phyloP scores from a whole-genome alignment of 495 filamentous ascomycete genomes.

The Penicillium taxi region DNA sequence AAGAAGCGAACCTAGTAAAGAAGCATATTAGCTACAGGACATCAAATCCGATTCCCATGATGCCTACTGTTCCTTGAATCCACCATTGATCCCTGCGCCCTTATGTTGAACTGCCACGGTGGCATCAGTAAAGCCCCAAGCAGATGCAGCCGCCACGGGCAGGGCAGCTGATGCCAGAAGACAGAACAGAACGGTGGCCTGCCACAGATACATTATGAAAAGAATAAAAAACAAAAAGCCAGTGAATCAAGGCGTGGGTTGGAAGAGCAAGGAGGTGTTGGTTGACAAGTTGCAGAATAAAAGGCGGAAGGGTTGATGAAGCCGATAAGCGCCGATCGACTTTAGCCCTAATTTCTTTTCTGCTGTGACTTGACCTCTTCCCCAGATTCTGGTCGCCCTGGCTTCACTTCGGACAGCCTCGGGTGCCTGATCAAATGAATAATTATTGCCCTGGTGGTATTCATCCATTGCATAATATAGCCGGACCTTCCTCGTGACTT shows the following conservation, averaged over 20 bases:
- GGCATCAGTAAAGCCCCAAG: conserved; percentile 83
- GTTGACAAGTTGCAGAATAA: conserved; percentile 21
- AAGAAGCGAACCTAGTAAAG: conserved; percentile 51
- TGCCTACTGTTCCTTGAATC: conserved; percentile 64
- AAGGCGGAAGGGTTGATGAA: conserved; percentile 17
- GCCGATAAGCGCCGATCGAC: conserved; percentile 26
- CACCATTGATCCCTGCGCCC: conserved; percentile 53
- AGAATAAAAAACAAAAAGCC: conserved; percentile 6
- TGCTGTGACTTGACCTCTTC: conserved; percentile 15
- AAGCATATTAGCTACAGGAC: conserved; percentile 7
- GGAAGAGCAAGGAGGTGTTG: conserved; percentile 8
- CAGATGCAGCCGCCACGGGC: conserved; percentile 53
- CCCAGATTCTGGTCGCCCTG: conserved; percentile 5
- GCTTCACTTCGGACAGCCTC: conserved; percentile 2
- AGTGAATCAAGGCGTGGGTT: conserved; percentile 3
- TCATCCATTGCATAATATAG: conserved; percentile 1
- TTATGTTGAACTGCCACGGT: conserved; percentile 69
- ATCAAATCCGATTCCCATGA: not conserved
- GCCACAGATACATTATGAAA: conserved; percentile 37
- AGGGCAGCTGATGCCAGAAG: conserved; percentile 33
- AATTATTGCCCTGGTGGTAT: not conserved
- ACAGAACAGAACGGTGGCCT: conserved; percentile 31
- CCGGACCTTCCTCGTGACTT: conserved; percentile 11
- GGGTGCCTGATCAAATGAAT: not conserved
- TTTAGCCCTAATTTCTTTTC: conserved; percentile 31